Base-by-base conservation (phyloP, 805 yeast species). In the Saccharomycopsis schoenii region DNA sequence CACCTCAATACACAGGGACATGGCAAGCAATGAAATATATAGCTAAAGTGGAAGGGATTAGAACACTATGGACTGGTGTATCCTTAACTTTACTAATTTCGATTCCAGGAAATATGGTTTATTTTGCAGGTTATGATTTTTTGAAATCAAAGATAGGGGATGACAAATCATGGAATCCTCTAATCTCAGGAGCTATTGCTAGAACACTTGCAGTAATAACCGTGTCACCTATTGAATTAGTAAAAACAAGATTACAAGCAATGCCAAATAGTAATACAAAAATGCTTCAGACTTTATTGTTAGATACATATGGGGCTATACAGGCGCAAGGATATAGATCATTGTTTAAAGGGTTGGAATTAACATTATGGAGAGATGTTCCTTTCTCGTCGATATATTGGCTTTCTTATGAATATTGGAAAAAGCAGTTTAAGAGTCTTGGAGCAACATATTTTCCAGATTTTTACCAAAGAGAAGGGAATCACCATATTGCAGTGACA, bases 301-400 rank as follows among this genome's bases (percentile, higher is more conserved):
- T 72, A 29, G 91, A 88, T 56, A 76, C 86, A 36, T 70, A 69
- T 57, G 67, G 70, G 2, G 84, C 86, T 67, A 74, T 89, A 4
- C 70, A 73, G 43, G 63, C 69, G 1, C 77, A 78, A 14, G 99
- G 99, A 0, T 63, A 81, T 1, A 71, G 74, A 1, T 80, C 90
- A 0, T 71, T 94, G 19, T 94, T 91, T 78, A 85, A 86, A 60
- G 99, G 99, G 0, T 75, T 94, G 24, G 84, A 87, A 50, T 79
- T 94, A 47, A 94, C 99, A 0, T 77, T 94, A 15, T 93, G 97
- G 97, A 80, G 99, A 72, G 99, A 94, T 71, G 98, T 93, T 0
- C 99, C 99, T 1, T 94, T 94, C 71, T 86, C 96, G 64, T 97
- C 96, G 0, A 84, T 93, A 1, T 94, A 94, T 72, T 94, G 99